Conservation (phyloP, 805 yeast species). For the Myxozyma neotropica region DNA sequence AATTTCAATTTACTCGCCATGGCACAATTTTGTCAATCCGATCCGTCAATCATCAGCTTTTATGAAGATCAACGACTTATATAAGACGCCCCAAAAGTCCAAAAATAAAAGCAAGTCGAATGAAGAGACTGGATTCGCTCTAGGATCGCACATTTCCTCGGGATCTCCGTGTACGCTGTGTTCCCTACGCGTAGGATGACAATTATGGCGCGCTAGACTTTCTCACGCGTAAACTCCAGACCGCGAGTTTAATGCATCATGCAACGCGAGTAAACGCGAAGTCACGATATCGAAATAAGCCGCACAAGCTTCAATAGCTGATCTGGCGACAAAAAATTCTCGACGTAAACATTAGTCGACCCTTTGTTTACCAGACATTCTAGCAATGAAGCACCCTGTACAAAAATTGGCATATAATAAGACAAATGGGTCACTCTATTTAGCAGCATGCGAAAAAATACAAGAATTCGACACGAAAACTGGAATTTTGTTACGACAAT, state of each 20-base stretch:
- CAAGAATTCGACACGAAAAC: constrained; percentile 21
- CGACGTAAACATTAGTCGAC: not conserved
- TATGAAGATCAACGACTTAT: too few relatives aligned
- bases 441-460: constrained; percentile 15
- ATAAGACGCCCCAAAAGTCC: too few relatives aligned
- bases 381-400: constrained; percentile 31
- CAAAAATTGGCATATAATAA: constrained; percentile 25
- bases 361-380: not conserved
- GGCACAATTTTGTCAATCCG: too few relatives aligned
- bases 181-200: too few relatives aligned
- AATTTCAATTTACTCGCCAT: too few relatives aligned
- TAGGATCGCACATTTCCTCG: too few relatives aligned
- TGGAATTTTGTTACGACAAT: constrained; percentile 12
- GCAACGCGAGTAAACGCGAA: constrained; percentile 12
- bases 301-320: not conserved
- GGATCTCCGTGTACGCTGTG: too few relatives aligned
- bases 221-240: not conserved
- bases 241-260: not conserved
- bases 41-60: too few relatives aligned
- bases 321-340: not conserved
- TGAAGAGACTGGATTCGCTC: too few relatives aligned
- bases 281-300: constrained; percentile 11
- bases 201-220: too few relatives aligned
- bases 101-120: too few relatives aligned
- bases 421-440: constrained; percentile 3